A percentile compares a stretch with the other conserved stretches of the same genome.
These are phyloP conservation scores for Neurospora sp. DNA, from an alignment of 495 filamentous ascomycete genomes.

Conservation along the genomic window DNA sequence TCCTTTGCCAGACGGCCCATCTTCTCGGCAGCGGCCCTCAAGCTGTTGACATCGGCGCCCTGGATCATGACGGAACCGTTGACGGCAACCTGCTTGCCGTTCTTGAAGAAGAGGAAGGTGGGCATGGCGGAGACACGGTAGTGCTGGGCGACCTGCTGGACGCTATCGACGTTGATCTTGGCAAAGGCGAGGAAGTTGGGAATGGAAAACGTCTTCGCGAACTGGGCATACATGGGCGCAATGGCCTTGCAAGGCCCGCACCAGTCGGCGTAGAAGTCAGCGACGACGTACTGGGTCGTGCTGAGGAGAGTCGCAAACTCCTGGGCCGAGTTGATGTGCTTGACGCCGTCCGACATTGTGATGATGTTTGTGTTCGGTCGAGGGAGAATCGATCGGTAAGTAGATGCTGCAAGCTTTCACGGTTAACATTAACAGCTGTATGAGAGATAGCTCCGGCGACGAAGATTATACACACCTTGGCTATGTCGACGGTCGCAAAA, in stretches of 20 bases:
- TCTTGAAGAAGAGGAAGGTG: constrained; percentile 84
- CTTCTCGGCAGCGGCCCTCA: constrained; percentile 18
- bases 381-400: neutral
- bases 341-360: constrained; percentile 17
- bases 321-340: constrained; percentile 25
- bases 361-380: neutral
- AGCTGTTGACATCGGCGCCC: constrained; percentile 14
- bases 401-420: neutral
- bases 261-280: constrained; percentile 54
- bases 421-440: neutral
- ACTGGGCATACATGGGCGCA: constrained; percentile 45
- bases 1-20: constrained; percentile 19
- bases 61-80: constrained; percentile 42
- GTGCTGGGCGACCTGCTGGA: constrained; percentile 36
- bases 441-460: neutral
- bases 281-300: constrained; percentile 33
- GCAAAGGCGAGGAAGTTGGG: constrained; percentile 44
- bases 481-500: neutral
- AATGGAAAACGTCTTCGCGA: constrained; percentile 38
- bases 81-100: constrained; percentile 55
- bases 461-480: neutral
- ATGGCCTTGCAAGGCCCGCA: constrained; percentile 60
- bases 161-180: constrained; percentile 50
- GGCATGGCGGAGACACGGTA: constrained; percentile 57
- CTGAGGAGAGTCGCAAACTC: constrained; percentile 32